phyloP scores from a whole-genome alignment of 2,329 filamentous ascomycete genomes.

The Penicillium psychrosexuale region DNA sequence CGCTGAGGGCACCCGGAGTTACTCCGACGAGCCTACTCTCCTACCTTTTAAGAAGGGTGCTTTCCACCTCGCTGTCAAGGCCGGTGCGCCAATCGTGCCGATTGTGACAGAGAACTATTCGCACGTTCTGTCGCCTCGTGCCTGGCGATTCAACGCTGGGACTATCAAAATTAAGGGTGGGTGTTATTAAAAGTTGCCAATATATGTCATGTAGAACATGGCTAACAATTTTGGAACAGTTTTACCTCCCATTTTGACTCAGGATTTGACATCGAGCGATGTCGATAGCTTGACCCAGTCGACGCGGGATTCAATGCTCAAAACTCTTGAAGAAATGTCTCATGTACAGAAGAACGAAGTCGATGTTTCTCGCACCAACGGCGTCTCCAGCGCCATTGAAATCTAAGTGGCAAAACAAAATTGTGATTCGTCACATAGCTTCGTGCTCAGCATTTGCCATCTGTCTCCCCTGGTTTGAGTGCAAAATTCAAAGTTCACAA shows the following conservation, averaged over 20 bases:
- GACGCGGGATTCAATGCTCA: constrained; percentile 73
- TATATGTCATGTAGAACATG: background rate
- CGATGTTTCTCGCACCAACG: constrained; percentile 21
- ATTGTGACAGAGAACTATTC: constrained; percentile 78
- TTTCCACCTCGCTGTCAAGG: constrained; percentile 93
- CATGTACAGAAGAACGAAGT: constrained; percentile 22
- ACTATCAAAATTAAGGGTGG: constrained; percentile 72
- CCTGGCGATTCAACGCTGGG: constrained; percentile 63
- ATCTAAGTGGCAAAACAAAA: constrained; percentile 26
- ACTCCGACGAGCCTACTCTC: constrained; percentile 74
- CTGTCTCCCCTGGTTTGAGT: background rate
- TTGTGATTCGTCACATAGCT: background rate
- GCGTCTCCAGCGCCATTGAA: constrained; percentile 34
- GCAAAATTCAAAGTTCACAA: background rate
- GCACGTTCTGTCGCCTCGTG: constrained; percentile 65
- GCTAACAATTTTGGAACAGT: constrained; percentile 50
- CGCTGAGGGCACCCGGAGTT: constrained; percentile 84
- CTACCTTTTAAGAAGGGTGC: constrained; percentile 99
- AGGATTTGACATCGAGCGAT: constrained; percentile 68
- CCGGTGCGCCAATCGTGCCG: constrained; percentile 87
- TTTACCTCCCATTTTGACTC: constrained; percentile 74
- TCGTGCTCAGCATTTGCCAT: background rate
- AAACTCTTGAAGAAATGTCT: constrained; percentile 49
- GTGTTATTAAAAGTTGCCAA: constrained; percentile 20
- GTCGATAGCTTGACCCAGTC: constrained; percentile 69